Percentiles rank a stretch among this genome's conserved stretches.
These are phyloP conservation scores for Barbatosphaeria neglecta DNA, from an alignment of 495 filamentous ascomycete species.

Conservation along the genomic window DNA sequence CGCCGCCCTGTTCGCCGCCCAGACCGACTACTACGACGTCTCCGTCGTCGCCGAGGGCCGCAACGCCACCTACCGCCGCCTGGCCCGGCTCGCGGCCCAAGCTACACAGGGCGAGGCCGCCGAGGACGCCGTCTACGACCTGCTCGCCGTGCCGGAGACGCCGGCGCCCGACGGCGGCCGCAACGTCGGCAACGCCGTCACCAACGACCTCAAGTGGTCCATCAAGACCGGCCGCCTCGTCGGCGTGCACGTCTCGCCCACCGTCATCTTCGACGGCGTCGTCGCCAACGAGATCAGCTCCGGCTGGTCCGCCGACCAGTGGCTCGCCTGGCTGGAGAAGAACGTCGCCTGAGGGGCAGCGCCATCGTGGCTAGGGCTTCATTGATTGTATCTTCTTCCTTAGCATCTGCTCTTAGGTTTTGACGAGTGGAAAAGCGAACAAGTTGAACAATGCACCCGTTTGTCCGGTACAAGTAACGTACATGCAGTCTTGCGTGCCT, in stretches of 20 bases:
- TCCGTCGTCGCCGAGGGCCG: slow-evolving; percentile 68
- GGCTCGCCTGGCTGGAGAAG: slow-evolving; percentile 74
- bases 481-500: no score
- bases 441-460: no score
- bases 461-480: no score
- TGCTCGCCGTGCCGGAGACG: slow-evolving; percentile 54
- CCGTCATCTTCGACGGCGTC: slow-evolving; percentile 77
- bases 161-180: slow-evolving; percentile 47
- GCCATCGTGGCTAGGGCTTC: no score
- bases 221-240: slow-evolving; percentile 68
- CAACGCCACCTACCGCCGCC: slow-evolving; percentile 71
- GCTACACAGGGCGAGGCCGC: slow-evolving; percentile 47
- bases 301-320: slow-evolving; percentile 65
- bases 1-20: slow-evolving; percentile 55
- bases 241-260: slow-evolving; percentile 82
- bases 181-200: slow-evolving; percentile 71
- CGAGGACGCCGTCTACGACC: slow-evolving; percentile 47
- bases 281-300: slow-evolving; percentile 68
- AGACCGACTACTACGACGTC: slow-evolving; percentile 70
- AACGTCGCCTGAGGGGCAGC: slow-evolving; percentile 45
- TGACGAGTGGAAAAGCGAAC: no score
- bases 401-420: no score
- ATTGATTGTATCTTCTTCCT: no score
- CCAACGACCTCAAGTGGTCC: slow-evolving; percentile 73
- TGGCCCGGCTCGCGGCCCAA: slow-evolving; percentile 53